Evolutionary conservation across 805 yeast genomes (phyloP).

Genomic region (Jamesozyma spencerorum): DNA sequence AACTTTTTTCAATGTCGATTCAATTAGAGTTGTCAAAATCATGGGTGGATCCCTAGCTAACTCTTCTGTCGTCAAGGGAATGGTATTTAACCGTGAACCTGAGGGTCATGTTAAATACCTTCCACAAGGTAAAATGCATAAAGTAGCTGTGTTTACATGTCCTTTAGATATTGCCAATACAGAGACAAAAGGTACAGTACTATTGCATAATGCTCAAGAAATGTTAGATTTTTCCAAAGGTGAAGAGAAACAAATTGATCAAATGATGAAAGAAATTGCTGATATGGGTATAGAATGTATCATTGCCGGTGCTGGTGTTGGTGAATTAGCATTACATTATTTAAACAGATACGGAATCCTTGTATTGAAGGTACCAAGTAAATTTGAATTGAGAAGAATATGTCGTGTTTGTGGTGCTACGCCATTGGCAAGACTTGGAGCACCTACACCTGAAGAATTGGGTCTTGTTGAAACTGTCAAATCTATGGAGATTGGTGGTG

Average conservation of each 20-base stretch:
- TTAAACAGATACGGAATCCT: conserved; percentile 77
- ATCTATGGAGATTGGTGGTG: conserved; percentile 93
- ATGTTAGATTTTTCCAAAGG: conserved; percentile 95
- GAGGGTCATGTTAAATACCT: conserved; percentile 77
- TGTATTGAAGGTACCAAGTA: conserved; percentile 83
- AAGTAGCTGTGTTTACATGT: conserved; percentile 87
- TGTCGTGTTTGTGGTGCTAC: conserved; percentile 97
- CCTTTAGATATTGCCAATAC: conserved; percentile 92
- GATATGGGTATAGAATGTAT: conserved; percentile 83
- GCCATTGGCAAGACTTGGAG: conserved; percentile 87
- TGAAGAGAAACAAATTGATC: conserved; percentile 89
- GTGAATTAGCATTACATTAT: conserved; percentile 89
- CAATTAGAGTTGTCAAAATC: conserved; percentile 89
- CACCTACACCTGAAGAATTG: conserved; percentile 90
- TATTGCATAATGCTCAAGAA: conserved; percentile 91
- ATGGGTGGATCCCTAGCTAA: conserved; percentile 78
- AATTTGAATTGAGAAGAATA: conserved; percentile 87
- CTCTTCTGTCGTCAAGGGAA: conserved; percentile 83
- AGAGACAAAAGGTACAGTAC: conserved; percentile 97
- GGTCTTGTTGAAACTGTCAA: conserved; percentile 83
- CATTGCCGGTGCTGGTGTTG: conserved; percentile 89
- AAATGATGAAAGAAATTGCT: conserved; percentile 67
- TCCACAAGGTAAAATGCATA: conserved; percentile 42
- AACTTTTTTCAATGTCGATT: conserved; percentile 72
- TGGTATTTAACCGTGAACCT: conserved; percentile 98